Evolutionary conservation across 345 rosid species (phyloP).

Genomic region (Eutrema heterophyllum): DNA sequence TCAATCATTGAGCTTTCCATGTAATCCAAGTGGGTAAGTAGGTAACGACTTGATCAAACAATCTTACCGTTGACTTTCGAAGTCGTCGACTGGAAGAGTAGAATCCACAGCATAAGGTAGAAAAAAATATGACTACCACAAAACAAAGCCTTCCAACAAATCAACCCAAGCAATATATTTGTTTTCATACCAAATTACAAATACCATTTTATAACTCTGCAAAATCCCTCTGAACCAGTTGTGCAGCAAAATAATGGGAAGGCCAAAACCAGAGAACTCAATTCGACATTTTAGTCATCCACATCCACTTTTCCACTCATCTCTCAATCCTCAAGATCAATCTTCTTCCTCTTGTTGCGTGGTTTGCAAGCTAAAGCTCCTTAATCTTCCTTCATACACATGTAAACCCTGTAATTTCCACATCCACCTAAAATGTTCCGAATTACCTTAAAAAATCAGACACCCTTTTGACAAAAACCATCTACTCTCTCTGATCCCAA

Average conservation of each 20-base stretch:
- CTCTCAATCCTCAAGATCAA: constrained; percentile 24
- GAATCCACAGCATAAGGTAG: background rate
- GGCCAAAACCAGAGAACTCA: constrained; percentile 28
- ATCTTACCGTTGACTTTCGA: constrained; percentile 4
- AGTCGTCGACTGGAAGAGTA: background rate
- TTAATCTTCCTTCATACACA: constrained; percentile 29
- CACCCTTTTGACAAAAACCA: constrained; percentile 42
- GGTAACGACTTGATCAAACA: background rate
- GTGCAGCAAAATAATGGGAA: constrained; percentile 13
- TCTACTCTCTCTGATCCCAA: constrained; percentile 31
- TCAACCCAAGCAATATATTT: background rate
- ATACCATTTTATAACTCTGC: background rate
- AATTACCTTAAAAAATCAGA: constrained; percentile 36
- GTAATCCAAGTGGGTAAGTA: background rate
- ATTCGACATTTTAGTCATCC: constrained; percentile 47
- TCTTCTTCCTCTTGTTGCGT: constrained; percentile 21
- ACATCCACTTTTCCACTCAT: constrained; percentile 35
- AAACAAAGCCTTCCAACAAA: background rate
- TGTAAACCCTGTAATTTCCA: constrained; percentile 36
- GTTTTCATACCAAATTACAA: background rate
- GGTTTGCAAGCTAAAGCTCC: constrained; percentile 34
- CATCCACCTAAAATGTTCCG: constrained; percentile 40
- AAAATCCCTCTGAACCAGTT: background rate
- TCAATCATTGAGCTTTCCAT: background rate
- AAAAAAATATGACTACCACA: background rate